Conservation (phyloP, 345 rosid species). For the Salix koriyanagi region DNA sequence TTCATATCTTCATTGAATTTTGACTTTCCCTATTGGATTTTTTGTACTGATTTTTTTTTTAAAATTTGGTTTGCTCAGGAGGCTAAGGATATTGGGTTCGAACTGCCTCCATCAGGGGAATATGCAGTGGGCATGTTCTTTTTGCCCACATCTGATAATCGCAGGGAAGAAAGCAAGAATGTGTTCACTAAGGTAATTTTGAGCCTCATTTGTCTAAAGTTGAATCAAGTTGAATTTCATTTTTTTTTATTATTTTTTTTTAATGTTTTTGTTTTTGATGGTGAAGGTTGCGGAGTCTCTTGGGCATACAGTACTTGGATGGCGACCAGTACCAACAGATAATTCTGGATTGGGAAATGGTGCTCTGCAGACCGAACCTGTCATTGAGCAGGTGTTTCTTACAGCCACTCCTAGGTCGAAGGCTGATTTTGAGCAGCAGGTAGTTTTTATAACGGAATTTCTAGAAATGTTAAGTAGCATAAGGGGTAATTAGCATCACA, state of each 20-base stretch:
- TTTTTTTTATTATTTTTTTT: neutral
- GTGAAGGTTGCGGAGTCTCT: constrained; percentile 88
- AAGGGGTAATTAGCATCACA: neutral
- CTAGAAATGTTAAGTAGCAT: neutral
- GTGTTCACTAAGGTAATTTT: constrained; percentile 76
- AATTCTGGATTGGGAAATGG: constrained; percentile 75
- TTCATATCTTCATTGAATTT: neutral
- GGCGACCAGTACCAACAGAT: constrained; percentile 90
- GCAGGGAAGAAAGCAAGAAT: constrained; percentile 76
- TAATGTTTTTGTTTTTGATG: neutral
- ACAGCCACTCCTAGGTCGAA: constrained; percentile 64
- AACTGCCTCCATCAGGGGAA: constrained; percentile 67
- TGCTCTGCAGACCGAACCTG: constrained; percentile 90
- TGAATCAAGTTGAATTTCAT: neutral
- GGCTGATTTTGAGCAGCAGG: constrained; percentile 92
- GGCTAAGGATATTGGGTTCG: constrained; percentile 67
- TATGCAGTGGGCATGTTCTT: constrained; percentile 98
- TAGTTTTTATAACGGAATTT: constrained; percentile 12
- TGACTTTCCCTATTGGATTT: too few species aligned
- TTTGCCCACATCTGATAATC: constrained; percentile 65
- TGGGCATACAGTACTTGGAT: constrained; percentile 89
- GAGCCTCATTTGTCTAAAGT: neutral
- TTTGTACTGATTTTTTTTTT: neutral
- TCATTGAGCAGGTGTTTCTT: constrained; percentile 90
- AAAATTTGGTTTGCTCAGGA: constrained; percentile 37